These are phyloP conservation scores for Tulasnella sp. DNA, from an alignment of 768 basidiomycete species.

Conservation along the genomic window DNA sequence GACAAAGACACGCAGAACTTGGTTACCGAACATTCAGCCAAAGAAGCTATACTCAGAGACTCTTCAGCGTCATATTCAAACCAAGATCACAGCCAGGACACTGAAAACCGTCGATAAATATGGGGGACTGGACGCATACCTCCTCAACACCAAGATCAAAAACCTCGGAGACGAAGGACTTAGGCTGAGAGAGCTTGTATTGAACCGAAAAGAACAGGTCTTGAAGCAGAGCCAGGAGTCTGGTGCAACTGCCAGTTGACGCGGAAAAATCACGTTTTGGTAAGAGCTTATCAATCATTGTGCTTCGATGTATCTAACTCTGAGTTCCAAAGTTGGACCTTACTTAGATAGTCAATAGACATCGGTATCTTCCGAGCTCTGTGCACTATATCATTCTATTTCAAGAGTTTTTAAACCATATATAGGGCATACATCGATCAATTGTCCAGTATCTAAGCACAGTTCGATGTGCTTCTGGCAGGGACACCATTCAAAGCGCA, in stretches of 20 bases:
- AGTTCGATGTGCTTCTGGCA: no score
- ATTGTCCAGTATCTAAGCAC: no score
- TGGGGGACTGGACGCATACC: conserved; percentile 60
- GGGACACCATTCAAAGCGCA: no score
- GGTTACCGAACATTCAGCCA: conserved; percentile 77
- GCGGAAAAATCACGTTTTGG: neutral
- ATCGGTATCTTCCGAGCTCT: no score
- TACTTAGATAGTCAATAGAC: no score
- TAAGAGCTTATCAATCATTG: no score
- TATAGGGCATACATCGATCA: no score
- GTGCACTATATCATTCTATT: no score
- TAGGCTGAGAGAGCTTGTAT: conserved; percentile 34
- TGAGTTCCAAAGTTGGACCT: no score
- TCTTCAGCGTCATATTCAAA: conserved; percentile 40
- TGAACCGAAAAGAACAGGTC: conserved; percentile 20
- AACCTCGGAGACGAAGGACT: conserved; percentile 32
- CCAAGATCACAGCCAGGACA: conserved; percentile 66
- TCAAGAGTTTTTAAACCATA: no score
- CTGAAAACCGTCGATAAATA: conserved; percentile 75
- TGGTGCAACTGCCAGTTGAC: neutral
- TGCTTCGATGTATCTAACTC: no score
- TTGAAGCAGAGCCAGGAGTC: neutral
- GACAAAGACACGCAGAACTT: conserved; percentile 73
- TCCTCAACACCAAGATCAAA: conserved; percentile 32
- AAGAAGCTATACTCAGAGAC: conserved; percentile 61